These are phyloP conservation scores for Saturnispora dispora DNA, from an alignment of 805 yeast genomes.

Conservation along the genomic window DNA sequence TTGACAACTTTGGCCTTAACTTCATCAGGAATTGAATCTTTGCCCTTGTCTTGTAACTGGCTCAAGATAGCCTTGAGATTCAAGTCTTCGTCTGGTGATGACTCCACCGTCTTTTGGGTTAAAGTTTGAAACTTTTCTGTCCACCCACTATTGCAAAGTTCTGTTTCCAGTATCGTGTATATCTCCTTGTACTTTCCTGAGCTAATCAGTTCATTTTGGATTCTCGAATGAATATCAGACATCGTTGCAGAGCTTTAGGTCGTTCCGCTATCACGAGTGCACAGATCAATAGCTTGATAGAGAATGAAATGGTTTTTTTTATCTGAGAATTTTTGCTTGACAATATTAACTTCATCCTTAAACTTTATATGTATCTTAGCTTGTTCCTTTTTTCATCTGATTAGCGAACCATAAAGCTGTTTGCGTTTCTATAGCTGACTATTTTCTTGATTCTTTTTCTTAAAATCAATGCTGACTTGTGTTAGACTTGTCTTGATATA, in stretches of 20 bases:
- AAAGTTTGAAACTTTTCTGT: constrained; percentile 58
- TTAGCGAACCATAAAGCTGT: no score
- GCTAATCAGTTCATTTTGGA: constrained; percentile 60
- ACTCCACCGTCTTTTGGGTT: constrained; percentile 37
- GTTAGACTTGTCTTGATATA: no score
- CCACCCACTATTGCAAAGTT: constrained; percentile 78
- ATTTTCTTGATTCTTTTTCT: no score
- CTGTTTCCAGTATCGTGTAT: constrained; percentile 50
- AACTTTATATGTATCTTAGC: neutral
- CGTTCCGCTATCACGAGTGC: neutral
- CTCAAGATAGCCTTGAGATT: constrained; percentile 46
- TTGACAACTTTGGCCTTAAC: constrained; percentile 52
- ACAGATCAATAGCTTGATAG: neutral
- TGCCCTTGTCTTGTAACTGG: constrained; percentile 55
- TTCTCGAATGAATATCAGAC: constrained; percentile 40
- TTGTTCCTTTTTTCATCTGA: neutral
- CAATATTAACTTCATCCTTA: neutral
- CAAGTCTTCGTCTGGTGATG: constrained; percentile 15
- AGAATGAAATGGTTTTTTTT: neutral
- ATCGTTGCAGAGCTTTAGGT: constrained; percentile 7
- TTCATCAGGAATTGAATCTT: constrained; percentile 56
- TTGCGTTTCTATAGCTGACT: neutral
- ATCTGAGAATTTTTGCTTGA: neutral
- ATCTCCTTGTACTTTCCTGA: constrained; percentile 79
- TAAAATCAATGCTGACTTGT: no score